These are phyloP conservation scores for Wickerhamiella sergipiensis DNA, from an alignment of 805 yeast genomes.

Conservation along the genomic window DNA sequence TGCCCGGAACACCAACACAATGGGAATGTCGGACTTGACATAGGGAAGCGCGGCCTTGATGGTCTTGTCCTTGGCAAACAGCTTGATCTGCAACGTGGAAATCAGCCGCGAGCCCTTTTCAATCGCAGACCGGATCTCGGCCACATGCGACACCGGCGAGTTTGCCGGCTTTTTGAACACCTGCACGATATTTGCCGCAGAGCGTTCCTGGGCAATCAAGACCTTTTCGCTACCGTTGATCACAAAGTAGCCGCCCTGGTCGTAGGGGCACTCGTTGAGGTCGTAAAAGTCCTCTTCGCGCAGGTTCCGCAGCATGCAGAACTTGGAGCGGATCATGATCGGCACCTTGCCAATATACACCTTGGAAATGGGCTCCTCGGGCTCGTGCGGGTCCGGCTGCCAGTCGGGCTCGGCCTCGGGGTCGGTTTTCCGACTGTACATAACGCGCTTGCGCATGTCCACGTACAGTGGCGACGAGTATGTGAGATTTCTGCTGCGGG, in stretches of 20 bases:
- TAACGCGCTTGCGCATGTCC: constrained; percentile 83
- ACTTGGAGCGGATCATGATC: constrained; percentile 92
- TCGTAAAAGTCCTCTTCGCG: constrained; percentile 89
- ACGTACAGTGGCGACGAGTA: constrained; percentile 93
- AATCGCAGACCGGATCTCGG: constrained; percentile 91
- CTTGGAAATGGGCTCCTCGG: constrained; percentile 61
- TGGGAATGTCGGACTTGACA: constrained; percentile 92
- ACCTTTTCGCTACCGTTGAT: constrained; percentile 98
- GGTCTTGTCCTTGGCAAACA: constrained; percentile 68
- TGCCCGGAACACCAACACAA: constrained; percentile 93
- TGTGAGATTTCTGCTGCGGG: constrained; percentile 88
- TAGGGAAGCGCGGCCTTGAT: constrained; percentile 94
- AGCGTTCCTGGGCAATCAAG: constrained; percentile 94
- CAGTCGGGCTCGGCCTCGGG: constrained; percentile 38
- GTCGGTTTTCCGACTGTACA: constrained; percentile 24
- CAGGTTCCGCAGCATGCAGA: constrained; percentile 81
- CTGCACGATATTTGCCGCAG: constrained; percentile 97
- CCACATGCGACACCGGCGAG: constrained; percentile 88
- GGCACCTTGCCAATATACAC: constrained; percentile 96
- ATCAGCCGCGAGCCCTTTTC: constrained; percentile 96
- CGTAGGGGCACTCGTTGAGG: constrained; percentile 96
- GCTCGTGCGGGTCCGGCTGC: constrained; percentile 42
- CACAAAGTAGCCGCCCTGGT: constrained; percentile 98
- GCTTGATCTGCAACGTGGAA: constrained; percentile 84
- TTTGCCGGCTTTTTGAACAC: constrained; percentile 97